Base-by-base conservation (phyloP, 306 rosid species). In the Canavalia gladiata region DNA sequence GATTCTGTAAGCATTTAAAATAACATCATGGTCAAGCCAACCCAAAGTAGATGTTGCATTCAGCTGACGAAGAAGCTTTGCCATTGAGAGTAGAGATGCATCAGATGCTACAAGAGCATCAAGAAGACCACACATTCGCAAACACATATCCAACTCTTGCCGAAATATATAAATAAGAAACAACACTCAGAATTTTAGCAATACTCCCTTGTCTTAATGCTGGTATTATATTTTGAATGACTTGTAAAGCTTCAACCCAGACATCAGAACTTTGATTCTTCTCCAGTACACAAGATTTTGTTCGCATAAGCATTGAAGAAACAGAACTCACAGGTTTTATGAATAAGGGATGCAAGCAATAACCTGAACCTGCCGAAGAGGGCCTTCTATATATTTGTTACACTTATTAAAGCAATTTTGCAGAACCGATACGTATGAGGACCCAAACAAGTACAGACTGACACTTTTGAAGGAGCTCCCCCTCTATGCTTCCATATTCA, bases 11-110 rank as follows among this genome's bases (percentile, higher is more conserved):
- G 92, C 88, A 74, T 86, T 66, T 59, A 88, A 73, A 62, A 95
- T 87, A 29, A 81, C 81, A 84, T 91, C 98, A 84, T 86, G 90
- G 79, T 95, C 92, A 72, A 81, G 98, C 88, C 81, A 87, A 74
- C 91, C 98, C 88, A 95, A 68, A 45, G 76, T 71, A 86, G 99
- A 95, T 54, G 91, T 90, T 71, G 92, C 86, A 69, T 95, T 95
- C 84, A 95, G 85, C 77, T 91, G 88, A 28, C 78, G 93, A 67
- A 91, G 86, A 68, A 88, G 86, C 65, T 90, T 85, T 69, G 98
- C 97, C 97, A 92, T 79, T 18, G 74, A 37, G 55, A 81, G 80
- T 35, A 90, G 55, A 39, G 97, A 90, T 68, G 87, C 83, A 84
- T 95, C 97, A 42, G 71, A 88, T 84, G 83, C 83, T 55, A 86